Evolutionary conservation across 495 filamentous ascomycete species (phyloP).

Genomic region (Penicillium paxilli): DNA sequence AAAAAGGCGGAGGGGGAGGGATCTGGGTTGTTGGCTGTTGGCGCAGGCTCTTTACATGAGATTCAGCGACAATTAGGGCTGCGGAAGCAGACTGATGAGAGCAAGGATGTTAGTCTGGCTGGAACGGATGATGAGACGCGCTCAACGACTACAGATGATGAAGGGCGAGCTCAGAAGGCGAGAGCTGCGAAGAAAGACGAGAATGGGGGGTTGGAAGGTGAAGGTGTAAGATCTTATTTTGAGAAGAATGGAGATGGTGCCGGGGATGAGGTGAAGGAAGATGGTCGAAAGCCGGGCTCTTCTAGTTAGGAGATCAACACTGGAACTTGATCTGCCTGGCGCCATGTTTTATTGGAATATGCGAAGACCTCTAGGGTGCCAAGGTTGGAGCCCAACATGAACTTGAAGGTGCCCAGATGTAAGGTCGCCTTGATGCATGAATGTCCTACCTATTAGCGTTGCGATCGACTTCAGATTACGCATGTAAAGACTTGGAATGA

Average conservation of each 20-base stretch:
- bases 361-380: too few relatives aligned
- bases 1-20: constrained; percentile 8
- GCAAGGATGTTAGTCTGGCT: constrained; percentile 64
- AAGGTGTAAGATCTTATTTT: constrained; percentile 35
- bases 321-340: too few relatives aligned
- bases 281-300: neutral
- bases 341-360: too few relatives aligned
- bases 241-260: constrained; percentile 3
- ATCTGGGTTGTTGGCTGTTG: constrained; percentile 7
- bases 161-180: constrained; percentile 7
- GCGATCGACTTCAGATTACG: too few relatives aligned
- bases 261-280: neutral
- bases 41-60: constrained; percentile 15
- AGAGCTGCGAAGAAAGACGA: constrained; percentile 9
- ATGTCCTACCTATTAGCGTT: neutral
- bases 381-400: neutral
- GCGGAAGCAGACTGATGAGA: constrained; percentile 58
- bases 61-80: constrained; percentile 65
- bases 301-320: neutral
- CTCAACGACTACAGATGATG: constrained; percentile 7
- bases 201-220: constrained; percentile 29
- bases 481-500: neutral
- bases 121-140: constrained; percentile 54
- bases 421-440: neutral
- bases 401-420: neutral